Percentiles rank a stretch among this genome's conserved stretches.
Evolutionary conservation across 2,329 filamentous ascomycete species (phyloP).

Genomic region (Pyrenophora tritici-repentis): DNA sequence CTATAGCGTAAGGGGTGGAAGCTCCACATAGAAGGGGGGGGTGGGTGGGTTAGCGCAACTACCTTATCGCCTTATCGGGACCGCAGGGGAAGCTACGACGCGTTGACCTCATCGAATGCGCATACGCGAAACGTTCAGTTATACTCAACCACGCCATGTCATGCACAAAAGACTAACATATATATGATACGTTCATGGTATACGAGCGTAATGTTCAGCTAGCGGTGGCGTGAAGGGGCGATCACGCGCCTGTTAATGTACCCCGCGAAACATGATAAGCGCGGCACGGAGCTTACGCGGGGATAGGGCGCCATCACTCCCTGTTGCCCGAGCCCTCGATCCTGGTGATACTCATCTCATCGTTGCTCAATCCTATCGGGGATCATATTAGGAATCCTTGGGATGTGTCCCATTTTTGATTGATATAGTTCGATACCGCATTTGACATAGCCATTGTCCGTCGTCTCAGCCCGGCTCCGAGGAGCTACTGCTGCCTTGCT

Average conservation of each 20-base stretch:
- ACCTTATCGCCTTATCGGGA: conserved; percentile 29
- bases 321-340: conserved; percentile 5
- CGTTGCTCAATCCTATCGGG: background rate
- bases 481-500: conserved; percentile 13
- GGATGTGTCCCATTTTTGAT: background rate
- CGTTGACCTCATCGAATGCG: background rate
- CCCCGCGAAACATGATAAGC: conserved; percentile 35
- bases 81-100: conserved; percentile 10
- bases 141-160: background rate
- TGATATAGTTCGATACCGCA: background rate
- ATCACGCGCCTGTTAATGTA: conserved; percentile 28
- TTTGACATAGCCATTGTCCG: conserved; percentile 9
- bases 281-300: conserved; percentile 31
- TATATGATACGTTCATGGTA: background rate
- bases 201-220: background rate
- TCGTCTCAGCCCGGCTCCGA: conserved; percentile 6
- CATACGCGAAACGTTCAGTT: background rate
- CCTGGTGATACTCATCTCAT: background rate
- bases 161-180: background rate
- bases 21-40: background rate
- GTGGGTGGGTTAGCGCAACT: conserved; percentile 8
- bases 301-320: conserved; percentile 23
- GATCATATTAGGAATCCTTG: background rate
- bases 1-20: no score
- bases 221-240: conserved; percentile 21